Base-by-base conservation (phyloP, 805 yeast species). In the Candida endomychidarum region DNA sequence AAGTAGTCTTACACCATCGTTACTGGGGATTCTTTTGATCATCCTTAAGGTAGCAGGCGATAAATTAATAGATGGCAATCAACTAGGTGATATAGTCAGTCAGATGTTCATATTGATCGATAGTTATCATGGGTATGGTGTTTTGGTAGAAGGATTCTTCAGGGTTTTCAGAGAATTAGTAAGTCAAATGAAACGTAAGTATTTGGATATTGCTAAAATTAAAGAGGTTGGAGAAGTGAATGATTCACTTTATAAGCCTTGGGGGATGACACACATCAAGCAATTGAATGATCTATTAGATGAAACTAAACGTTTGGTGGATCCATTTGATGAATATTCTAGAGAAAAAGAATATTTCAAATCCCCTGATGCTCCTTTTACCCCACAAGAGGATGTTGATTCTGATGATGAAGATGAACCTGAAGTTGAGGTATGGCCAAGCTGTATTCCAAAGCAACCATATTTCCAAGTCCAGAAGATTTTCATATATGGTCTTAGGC, bases 91-190 rank as follows among this genome's bases (percentile, higher is more conserved):
- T 57, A 70, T 91, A 1, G 65, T 91, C 14, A 75, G 80, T 34
- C 78, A 89, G 3, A 73, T 88, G 46, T 88, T 91, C 57, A 77
- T 81, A 14, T 63, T 90, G 24, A 68, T 91, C 36, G 98, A 91
- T 61, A 70, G 80, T 38, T 91, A 83, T 53, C 96, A 90, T 61
- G 95, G 91, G 0, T 91, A 91, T 57, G 65, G 80, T 2, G 67
- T 71, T 11, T 63, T 93, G 12, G 81, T 86, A 39, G 81, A 81
- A 42, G 86, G 87, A 1, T 81, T 87, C 43, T 85, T 89, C 46
- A 61, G 72, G 2, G 83, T 87, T 0, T 87, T 90, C 52, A 75
- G 75, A 38, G 81, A 78, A 18, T 58, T 86, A 4, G 65, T 80
- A 5, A 60, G 62, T 22, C 81, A 80, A 52, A 49, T 46, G 14